Conservation (phyloP, 139 green algal species). For the Ulvella scutata region DNA sequence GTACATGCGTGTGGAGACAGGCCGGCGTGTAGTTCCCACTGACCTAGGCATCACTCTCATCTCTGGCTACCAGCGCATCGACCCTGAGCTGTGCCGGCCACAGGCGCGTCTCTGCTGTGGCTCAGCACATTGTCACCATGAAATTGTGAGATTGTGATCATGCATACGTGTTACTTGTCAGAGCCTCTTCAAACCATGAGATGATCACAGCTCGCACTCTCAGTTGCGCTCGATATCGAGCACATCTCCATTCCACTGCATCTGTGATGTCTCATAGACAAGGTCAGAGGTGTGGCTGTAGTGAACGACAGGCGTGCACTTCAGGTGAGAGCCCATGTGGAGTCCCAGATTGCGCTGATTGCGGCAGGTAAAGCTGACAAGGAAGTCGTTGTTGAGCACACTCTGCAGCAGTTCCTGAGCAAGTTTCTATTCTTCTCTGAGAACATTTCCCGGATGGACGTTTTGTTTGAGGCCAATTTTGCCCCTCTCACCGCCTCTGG, state of each 20-base stretch:
- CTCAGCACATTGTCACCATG: too few relatives aligned
- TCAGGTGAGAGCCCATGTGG: constrained; percentile 57
- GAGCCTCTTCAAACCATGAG: too few relatives aligned
- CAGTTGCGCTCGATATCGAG: too few relatives aligned
- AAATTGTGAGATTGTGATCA: too few relatives aligned
- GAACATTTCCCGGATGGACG: constrained; percentile 67
- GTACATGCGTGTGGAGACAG: constrained; percentile 49
- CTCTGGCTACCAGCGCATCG: constrained; percentile 54
- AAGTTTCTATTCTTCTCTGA: constrained; percentile 69
- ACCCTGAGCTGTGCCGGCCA: constrained; percentile 60
- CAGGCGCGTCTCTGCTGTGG: constrained; percentile 33
- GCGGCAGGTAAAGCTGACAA: constrained; percentile 57
- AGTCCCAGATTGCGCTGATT: constrained; percentile 76
- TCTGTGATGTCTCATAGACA: too few relatives aligned
- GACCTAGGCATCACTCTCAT: constrained; percentile 75
- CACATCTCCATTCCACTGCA: too few relatives aligned
- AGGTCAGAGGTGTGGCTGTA: too few relatives aligned
- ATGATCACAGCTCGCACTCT: too few relatives aligned
- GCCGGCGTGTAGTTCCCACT: constrained; percentile 58
- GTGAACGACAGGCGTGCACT: too few relatives aligned
- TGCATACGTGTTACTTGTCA: too few relatives aligned
- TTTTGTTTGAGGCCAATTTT: constrained; percentile 81
- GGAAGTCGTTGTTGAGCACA: constrained; percentile 47
- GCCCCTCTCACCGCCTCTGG: constrained; percentile 54
- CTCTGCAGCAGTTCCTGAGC: constrained; percentile 39